phyloP scores from a whole-genome alignment of 306 rosid genomes.

The Prinsepia uniflora region DNA sequence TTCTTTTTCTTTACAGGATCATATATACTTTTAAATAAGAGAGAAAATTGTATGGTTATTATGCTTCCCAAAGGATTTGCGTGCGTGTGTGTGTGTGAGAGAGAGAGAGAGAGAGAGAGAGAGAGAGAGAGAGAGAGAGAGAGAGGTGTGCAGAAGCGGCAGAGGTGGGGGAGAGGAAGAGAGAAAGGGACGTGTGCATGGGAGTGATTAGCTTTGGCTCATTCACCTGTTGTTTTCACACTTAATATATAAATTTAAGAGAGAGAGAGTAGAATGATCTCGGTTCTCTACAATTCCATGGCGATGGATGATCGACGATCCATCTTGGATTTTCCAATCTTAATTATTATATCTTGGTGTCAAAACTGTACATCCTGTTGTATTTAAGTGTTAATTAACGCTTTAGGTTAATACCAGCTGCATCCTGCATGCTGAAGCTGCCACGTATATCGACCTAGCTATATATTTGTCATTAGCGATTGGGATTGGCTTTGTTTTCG shows the following conservation, averaged over 20 bases:
- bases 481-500: background rate
- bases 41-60: slow-evolving; percentile 46
- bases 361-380: slow-evolving; percentile 14
- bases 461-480: background rate
- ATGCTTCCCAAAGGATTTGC: slow-evolving; percentile 44
- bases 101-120: slow-evolving; percentile 24
- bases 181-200: slow-evolving; percentile 97
- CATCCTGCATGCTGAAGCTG: too few species aligned
- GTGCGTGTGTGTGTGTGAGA: slow-evolving; percentile 20
- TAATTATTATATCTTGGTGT: slow-evolving; percentile 3
- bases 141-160: slow-evolving; percentile 38
- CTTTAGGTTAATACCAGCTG: too few species aligned
- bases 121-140: slow-evolving; percentile 31
- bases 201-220: slow-evolving; percentile 75
- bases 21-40: background rate
- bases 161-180: slow-evolving; percentile 57
- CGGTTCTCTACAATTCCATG: slow-evolving; percentile 72
- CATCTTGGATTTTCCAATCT: too few species aligned
- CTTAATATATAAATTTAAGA: slow-evolving; percentile 27
- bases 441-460: too few species aligned
- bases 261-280: slow-evolving; percentile 31
- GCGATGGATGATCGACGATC: too few species aligned
- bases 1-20: background rate
- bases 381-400: too few species aligned
- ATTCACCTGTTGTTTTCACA: slow-evolving; percentile 80